Percentiles rank a stretch among this genome's conserved stretches.
Conservation (phyloP, 2,329 filamentous ascomycete species). For the Alternaria incomplexa region DNA sequence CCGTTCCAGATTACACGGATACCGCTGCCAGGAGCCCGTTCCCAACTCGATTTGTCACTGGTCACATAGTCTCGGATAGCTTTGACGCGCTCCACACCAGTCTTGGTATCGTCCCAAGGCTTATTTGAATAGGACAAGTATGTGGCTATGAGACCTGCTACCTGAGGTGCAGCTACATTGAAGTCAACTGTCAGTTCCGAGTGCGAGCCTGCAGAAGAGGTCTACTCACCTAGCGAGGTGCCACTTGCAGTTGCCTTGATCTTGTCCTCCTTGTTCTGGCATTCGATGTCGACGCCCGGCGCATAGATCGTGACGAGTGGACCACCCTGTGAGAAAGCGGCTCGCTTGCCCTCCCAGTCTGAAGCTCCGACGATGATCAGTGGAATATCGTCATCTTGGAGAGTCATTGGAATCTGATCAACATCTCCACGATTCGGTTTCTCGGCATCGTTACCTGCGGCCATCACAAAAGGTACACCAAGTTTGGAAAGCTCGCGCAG, state of each 20-base stretch:
- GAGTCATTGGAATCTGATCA: not conserved
- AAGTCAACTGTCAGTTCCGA: not conserved
- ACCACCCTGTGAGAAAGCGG: too few relatives aligned
- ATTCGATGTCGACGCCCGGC: too few relatives aligned
- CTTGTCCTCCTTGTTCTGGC: too few relatives aligned
- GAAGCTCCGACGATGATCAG: too few relatives aligned
- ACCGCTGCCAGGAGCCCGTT: fast-evolving
- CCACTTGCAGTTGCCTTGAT: too few relatives aligned
- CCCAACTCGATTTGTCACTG: not conserved
- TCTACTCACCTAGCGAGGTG: too few relatives aligned
- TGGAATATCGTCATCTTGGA: not conserved
- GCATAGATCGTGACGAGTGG: too few relatives aligned
- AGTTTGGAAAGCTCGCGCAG: not conserved
- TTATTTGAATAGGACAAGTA: not conserved
- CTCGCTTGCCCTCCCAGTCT: too few relatives aligned
- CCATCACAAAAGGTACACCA: not conserved
- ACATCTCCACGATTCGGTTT: fast-evolving
- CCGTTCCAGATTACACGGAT: not conserved
- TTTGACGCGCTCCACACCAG: not conserved
- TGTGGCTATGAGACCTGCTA: not conserved
- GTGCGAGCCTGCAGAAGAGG: not conserved
- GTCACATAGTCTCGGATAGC: not conserved
- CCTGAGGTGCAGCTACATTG: not conserved
- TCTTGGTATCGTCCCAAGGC: not conserved
- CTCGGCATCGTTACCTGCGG: not conserved